A percentile compares a stretch with the other conserved stretches of the same genome.
phyloP scores from a whole-genome alignment of 179 eudicot genomes.

The Drosera spatulata region DNA sequence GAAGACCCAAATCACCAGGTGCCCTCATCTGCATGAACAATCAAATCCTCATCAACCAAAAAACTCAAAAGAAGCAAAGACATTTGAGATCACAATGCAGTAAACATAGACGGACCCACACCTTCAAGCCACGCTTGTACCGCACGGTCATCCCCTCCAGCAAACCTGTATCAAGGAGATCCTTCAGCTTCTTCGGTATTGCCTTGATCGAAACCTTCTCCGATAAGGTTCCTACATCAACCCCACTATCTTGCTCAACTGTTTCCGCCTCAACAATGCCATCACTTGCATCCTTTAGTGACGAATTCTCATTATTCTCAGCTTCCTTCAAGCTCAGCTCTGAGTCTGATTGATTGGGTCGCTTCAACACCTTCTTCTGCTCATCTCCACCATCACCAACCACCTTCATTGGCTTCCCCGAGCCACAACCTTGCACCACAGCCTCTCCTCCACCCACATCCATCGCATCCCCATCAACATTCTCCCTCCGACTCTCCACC shows the following conservation, averaged over 20 bases:
- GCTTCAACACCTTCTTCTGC: neutral
- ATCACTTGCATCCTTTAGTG: constrained; percentile 2
- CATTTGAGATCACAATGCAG: neutral
- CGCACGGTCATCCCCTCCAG: constrained; percentile 27
- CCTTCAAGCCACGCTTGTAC: constrained; percentile 29
- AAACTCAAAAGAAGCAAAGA: neutral
- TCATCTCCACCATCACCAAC: neutral
- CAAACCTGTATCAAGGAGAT: constrained; percentile 35
- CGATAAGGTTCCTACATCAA: constrained; percentile 1
- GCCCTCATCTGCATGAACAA: constrained; percentile 22
- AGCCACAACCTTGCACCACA: too few species aligned
- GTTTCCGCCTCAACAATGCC: neutral
- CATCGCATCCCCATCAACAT: constrained; percentile 2
- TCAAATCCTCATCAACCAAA: neutral
- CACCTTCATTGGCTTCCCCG: too few species aligned
- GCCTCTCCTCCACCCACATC: neutral
- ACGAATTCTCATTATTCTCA: neutral
- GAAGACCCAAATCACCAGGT: constrained; percentile 23
- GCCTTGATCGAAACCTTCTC: constrained; percentile 8
- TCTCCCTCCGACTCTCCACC: constrained; percentile 18
- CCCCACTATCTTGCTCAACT: constrained; percentile 2
- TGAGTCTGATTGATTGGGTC: constrained; percentile 9
- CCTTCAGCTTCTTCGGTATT: constrained; percentile 25
- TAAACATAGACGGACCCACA: neutral
- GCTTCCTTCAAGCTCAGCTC: constrained; percentile 1